Evolutionary conservation across 2,329 filamentous ascomycete species (phyloP).

Genomic region (Exophiala xenobiotica): DNA sequence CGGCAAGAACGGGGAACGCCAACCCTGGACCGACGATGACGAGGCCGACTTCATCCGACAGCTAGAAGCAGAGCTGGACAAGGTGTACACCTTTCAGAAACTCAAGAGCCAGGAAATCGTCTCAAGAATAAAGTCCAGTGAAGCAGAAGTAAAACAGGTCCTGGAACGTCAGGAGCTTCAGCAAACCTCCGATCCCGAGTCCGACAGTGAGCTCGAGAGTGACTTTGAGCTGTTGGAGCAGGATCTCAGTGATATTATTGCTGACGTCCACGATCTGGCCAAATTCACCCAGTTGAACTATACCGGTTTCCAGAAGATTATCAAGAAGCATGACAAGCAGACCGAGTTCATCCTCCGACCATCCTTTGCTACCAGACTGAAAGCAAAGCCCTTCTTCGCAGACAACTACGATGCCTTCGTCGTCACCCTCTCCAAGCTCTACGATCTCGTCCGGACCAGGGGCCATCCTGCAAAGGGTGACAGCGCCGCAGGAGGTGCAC

Average conservation of each 20-base stretch:
- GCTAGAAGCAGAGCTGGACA: constrained; percentile 90
- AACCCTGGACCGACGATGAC: constrained; percentile 85
- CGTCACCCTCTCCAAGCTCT: constrained; percentile 89
- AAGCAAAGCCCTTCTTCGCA: constrained; percentile 97
- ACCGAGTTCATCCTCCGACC: constrained; percentile 91
- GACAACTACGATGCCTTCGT: constrained; percentile 98
- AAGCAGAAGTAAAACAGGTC: constrained; percentile 86
- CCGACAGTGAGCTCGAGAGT: constrained; percentile 62
- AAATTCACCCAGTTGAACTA: constrained; percentile 99
- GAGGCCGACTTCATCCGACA: constrained; percentile 83
- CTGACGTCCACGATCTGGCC: constrained; percentile 94
- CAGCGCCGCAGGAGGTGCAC: constrained; percentile 81
- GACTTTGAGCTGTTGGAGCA: constrained; percentile 93
- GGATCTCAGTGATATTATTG: constrained; percentile 95
- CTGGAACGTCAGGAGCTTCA: constrained; percentile 66
- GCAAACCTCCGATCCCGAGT: constrained; percentile 41
- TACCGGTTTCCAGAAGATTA: constrained; percentile 98
- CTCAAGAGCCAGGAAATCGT: constrained; percentile 96
- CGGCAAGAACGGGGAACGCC: constrained; percentile 50
- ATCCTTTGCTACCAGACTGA: constrained; percentile 91
- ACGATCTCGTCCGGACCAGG: constrained; percentile 88
- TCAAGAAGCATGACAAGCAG: constrained; percentile 99
- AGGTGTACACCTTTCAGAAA: constrained; percentile 96
- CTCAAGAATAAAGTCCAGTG: constrained; percentile 79
- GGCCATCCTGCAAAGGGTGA: constrained; percentile 92